phyloP scores from a whole-genome alignment of 441 rosid genomes.

The Adansonia gregorii region DNA sequence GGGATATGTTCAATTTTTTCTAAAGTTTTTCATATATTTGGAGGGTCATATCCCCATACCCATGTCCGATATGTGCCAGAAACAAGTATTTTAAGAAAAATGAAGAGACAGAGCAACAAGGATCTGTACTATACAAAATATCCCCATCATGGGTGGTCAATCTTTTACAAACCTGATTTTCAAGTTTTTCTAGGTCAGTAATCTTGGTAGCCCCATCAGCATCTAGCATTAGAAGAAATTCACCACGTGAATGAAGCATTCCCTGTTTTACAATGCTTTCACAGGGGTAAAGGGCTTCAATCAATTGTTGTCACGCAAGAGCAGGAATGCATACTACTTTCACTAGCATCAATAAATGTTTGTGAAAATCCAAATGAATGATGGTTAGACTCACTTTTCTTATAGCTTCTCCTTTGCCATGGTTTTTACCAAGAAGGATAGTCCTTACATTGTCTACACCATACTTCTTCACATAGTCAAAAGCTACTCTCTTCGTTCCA shows the following conservation, averaged over 20 bases:
- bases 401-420: slow-evolving; percentile 98
- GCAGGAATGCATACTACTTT: slow-evolving; percentile 3
- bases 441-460: slow-evolving; percentile 76
- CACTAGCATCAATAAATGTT: slow-evolving; percentile 17
- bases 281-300: slow-evolving; percentile 60
- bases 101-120: too few relatives aligned
- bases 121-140: not conserved
- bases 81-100: too few relatives aligned
- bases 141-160: slow-evolving; percentile 15
- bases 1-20: not conserved
- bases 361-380: not conserved
- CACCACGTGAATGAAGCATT: slow-evolving; percentile 97
- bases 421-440: slow-evolving; percentile 89
- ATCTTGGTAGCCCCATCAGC: slow-evolving; percentile 99
- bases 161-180: slow-evolving; percentile 67
- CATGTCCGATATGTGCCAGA: too few relatives aligned
- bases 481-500: slow-evolving; percentile 79
- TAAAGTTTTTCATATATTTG: not conserved
- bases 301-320: slow-evolving; percentile 38
- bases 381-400: slow-evolving; percentile 75
- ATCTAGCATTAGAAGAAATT: slow-evolving; percentile 92
- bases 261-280: slow-evolving; percentile 97
- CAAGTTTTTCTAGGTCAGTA: slow-evolving; percentile 89
- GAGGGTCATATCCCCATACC: too few relatives aligned
- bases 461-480: slow-evolving; percentile 67